Evolutionary conservation across 768 basidiomycete species (phyloP), one percentile per base, ranked within the genome.

Genomic region (Amanita pseudoporphyria): DNA sequence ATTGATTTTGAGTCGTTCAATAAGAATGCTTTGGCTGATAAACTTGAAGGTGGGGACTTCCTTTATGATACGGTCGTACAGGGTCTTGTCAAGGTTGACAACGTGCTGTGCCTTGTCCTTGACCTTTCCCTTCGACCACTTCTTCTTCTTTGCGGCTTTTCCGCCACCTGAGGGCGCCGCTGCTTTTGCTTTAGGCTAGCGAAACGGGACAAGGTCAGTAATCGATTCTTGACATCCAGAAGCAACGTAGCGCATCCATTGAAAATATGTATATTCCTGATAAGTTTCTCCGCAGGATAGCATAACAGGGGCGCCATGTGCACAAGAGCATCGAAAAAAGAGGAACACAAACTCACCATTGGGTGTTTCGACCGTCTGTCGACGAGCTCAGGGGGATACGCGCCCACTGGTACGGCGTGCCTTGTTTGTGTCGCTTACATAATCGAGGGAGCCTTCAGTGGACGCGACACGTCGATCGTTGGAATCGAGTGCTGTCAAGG

Each of bases 101-200:
- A 90, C 79, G 80, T 98, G 94, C 65, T 89, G 84, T 63, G 95
- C 91, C 84, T 98, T 99, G 76, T 99, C 96, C 86, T 99, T 99
- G 70, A 99, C 96, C 76, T 98, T 98, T 67, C 96, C 96, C 81
- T 98, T 98, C 60, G 91, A 96, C 94, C 94, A 97, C 81, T 98
- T 98, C 90, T 98, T 98, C 82, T 98, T 98, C 81, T 97, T 97
- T 55, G 88, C 90, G 63, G 86, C 72, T 69, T 92, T 92, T 65
- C 87, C 85, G 57, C 86, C 84, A 56, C 79, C 71, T 44, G 82
- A 71, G 52, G 84, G 70, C 57, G 88, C 70, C 63, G 82, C 73
- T 73, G 84, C 82, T 78, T 87, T 88, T 64, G 87, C 83, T 78
- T 84, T 78, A 69, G 78, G 75, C 78, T 79, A 61, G 13, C 47